Evolutionary conservation across 1,284 basidiomycete genomes (phyloP).

Genomic region (Cutaneotrichosporon sp.): DNA sequence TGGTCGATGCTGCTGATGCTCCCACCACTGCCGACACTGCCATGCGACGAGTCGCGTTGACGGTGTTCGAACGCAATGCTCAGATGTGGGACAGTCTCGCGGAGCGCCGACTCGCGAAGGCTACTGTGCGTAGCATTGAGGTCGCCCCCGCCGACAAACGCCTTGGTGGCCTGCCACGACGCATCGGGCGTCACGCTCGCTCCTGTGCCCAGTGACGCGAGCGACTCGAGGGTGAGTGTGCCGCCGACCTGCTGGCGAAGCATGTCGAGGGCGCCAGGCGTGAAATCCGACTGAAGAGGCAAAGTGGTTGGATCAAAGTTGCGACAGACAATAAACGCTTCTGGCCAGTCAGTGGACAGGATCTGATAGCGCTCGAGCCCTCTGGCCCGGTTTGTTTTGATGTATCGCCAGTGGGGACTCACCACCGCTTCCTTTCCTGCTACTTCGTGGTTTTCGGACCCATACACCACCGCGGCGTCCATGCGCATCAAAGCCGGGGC

Average conservation of each 20-base stretch:
- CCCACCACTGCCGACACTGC: background rate
- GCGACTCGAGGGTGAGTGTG: conserved; percentile 41
- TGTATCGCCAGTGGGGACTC: conserved; percentile 10
- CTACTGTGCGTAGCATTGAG: conserved; percentile 17
- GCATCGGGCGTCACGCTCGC: background rate
- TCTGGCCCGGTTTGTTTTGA: no score
- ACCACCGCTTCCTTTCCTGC: conserved; percentile 48
- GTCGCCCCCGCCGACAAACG: conserved; percentile 40
- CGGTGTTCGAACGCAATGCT: conserved; percentile 1
- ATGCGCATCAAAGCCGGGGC: conserved; percentile 27
- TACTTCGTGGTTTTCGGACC: conserved; percentile 48
- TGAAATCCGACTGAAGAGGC: conserved; percentile 33
- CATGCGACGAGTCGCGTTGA: conserved; percentile 7
- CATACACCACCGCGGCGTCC: conserved; percentile 47
- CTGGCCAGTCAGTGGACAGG: conserved; percentile 27
- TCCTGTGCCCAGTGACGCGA: conserved; percentile 19
- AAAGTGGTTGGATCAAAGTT: conserved; percentile 48
- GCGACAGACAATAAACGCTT: conserved; percentile 55
- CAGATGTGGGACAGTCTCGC: background rate
- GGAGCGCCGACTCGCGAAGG: background rate
- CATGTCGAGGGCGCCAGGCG: conserved; percentile 22
- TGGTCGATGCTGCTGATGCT: conserved; percentile 12
- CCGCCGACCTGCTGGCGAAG: conserved; percentile 30
- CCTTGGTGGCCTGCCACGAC: conserved; percentile 36
- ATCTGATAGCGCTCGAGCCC: background rate